Evolutionary conservation across 345 rosid genomes (phyloP).

Genomic region (Populus ilicifolia): DNA sequence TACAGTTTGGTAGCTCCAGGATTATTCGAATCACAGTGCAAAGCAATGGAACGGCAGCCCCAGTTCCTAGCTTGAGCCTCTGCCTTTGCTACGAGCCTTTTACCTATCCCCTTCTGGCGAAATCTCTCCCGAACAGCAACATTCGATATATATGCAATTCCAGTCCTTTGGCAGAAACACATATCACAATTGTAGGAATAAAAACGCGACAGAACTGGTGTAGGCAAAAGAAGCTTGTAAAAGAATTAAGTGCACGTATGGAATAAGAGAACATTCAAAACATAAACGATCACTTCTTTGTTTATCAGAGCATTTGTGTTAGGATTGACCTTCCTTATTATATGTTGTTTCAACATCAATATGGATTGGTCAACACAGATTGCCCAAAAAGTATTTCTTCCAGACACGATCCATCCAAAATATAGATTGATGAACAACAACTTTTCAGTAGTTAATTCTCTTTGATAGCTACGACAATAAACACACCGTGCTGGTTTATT

Average conservation of each 20-base stretch:
- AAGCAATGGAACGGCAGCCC: constrained; percentile 78
- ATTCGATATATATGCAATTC: constrained; percentile 86
- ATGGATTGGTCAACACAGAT: not conserved
- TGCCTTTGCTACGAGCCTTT: constrained; percentile 69
- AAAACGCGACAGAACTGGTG: not conserved
- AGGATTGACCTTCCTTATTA: not conserved
- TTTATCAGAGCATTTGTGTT: not conserved
- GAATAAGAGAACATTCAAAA: not conserved
- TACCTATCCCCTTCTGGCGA: constrained; percentile 80
- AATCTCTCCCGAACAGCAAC: constrained; percentile 80
- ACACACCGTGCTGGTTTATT: not conserved
- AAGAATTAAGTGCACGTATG: not conserved
- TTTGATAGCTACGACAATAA: not conserved
- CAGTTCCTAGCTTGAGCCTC: constrained; percentile 80
- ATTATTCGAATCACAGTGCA: constrained; percentile 80
- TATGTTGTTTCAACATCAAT: not conserved
- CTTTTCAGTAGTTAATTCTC: not conserved
- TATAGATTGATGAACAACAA: not conserved
- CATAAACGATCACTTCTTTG: not conserved
- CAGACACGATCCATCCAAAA: not conserved
- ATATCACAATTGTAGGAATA: not conserved
- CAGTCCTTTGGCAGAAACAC: constrained; percentile 47
- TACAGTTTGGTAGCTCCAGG: constrained; percentile 69
- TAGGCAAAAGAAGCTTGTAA: not conserved
- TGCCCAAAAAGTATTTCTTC: not conserved